Base-by-base conservation (phyloP, 495 filamentous ascomycete genomes). In the Chaetomium fimeti region DNA sequence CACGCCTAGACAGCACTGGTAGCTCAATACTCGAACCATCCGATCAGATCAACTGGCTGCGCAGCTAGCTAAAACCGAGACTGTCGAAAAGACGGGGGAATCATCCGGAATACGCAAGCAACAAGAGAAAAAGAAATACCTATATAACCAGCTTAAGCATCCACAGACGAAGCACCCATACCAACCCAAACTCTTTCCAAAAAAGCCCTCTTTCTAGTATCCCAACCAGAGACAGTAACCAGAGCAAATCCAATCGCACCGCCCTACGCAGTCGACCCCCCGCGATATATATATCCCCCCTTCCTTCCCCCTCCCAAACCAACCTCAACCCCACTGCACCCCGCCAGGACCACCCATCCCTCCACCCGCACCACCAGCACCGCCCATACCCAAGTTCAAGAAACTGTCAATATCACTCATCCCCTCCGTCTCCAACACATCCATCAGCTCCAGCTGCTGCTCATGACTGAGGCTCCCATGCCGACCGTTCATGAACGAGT, bases 391-490 rank as follows among this genome's bases (percentile, higher is more conserved):
- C 55, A 68, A 70, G 68, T 82, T 85, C 66, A 89, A 80, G 60
- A 84, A 87, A 20, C 80, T 82, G 64, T 86, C 81, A 61, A 88
- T 87, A 62, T 87, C 85, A 28, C 75, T 81, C 71, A 87, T 79
- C 27, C 88, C 88, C 66, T 89, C 79, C 36, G 83, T 81, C 66
- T 88, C 87, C 27, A 90, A 73, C 43, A 84, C 82, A 36, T 83
- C 79, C 85, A 90, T 86, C 57, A 91, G 74, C 76, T 91, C 86
- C 48, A 86, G 74, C 73, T 91, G 89, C 72, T 90, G 86, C 69
- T 89, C 81, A 60, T 89, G 86, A 52, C 83, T 89, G 58, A 91
- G 75, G 47, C 87, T 89, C 49, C 86, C 84, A 48, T 84, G 81
- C 12, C 87, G 78, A 71, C 82, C 73, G 45, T 71, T 69, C 5